Evolutionary conservation across 164 flowering plant genomes (phyloP), one percentile per base, ranked within the genome.

Genomic region (Nymphaea thermarum): DNA sequence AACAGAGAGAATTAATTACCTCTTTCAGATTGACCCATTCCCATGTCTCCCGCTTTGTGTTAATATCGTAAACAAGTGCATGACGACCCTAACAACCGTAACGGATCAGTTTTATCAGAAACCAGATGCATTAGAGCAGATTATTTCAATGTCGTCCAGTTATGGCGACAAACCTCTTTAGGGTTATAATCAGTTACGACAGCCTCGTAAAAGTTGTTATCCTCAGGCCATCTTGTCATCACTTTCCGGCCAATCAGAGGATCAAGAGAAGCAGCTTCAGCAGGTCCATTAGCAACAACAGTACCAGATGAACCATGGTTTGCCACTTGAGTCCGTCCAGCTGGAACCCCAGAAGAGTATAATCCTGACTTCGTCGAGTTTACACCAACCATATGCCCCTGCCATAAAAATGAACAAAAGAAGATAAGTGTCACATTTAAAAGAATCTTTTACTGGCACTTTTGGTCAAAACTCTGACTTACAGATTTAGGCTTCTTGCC

Each of bases 181-280:
- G 88, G 77, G 65, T 88, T 82, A 73, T 85, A 86, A 61, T 87
- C 87, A 65, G 91, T 82, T 74, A 95, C 84, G 67, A 87, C 83
- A 79, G 98, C 99, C 80, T 92, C 91, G 72, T 95, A 95, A 75
- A 95, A 95, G 75, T 81, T 83, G 76, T 89, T 87, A 77, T 95
- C 97, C 45, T 85, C 99, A 67, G 99, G 99, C 98, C 98, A 91
- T 73, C 90, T 85, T 16, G 89, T 92, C 90, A 81, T 79, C 71
- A 95, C 91, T 81, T 86, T 90, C 76, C 85, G 81, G 62, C 99
- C 99, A 73, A 90, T 71, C 41, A 88, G 76, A 45, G 86, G 79
- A 79, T 86, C 86, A 73, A 64, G 68, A 4, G 74, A 63, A 69
- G 81, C 80, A 66, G 80, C 77, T 66, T 83, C 86, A 67, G 84